Base-by-base conservation (phyloP, 2,329 filamentous ascomycete genomes). In the Exophiala mesophila region DNA sequence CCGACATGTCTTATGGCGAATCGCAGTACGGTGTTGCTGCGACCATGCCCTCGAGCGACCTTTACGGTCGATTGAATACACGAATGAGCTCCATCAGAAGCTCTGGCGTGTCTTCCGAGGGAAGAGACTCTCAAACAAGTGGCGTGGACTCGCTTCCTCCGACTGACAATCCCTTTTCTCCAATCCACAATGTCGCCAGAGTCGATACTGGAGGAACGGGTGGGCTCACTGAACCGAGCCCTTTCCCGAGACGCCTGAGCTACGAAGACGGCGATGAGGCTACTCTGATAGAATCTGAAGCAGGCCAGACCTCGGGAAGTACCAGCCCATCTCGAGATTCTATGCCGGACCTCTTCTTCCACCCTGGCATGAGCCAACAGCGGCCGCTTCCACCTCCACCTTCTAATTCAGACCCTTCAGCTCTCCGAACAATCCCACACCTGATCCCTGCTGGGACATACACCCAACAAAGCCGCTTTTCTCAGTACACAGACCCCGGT, bases 191-290 rank as follows among this genome's bases (percentile, higher is more conserved):
- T 10, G 74, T 80, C 41, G 87, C 84, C 4, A 77, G 85, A 40
- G 83, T 95, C 37, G 90, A 97, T 63, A 88, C 87, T 34, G 85
- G 80, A 36, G 89, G 86, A 5, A 96, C 88, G n/a, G 92, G 90
- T 29, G 92, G 92, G 1, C 66, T 96, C 19, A 81, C 88, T 49
- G 78, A 85, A 44, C 88, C 89, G 2, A 79, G 73, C 36, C 73
- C 72, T 5, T 77, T 67, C 48, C 63, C 62, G 31, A 69, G 88
- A 52, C 78, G 88, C 47, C 72, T 88, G 56, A 96, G 88, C 64
- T 96, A 92, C 56, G 90, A 97, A 55, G 88, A 95, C 60, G 90
- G 87, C 2, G 92, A 96, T 54, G 92, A 97, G 62, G 72, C 33
- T 64, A 77, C 59, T 72, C 76, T 75, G 67, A 43, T 72, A 66